Base-by-base conservation (phyloP, 2,329 filamentous ascomycete species). In the Arthroderma sp. region DNA sequence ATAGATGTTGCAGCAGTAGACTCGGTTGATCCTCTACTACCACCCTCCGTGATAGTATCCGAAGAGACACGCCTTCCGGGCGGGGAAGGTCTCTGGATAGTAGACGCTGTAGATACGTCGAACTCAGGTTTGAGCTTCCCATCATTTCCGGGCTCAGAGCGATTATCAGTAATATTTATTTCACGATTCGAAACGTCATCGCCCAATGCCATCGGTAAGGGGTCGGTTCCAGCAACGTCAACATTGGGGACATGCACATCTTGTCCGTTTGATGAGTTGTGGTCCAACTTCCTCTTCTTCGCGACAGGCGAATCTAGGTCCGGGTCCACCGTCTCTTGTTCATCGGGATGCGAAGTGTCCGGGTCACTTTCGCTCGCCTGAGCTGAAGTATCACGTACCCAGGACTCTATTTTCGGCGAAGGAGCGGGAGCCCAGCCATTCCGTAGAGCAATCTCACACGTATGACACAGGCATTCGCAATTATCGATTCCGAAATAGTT, bases 401-500 rank as follows among this genome's bases (percentile, higher is more conserved):
- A 43, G 34, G 8, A 34, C 6, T 43, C 37, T 27, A 43, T 34
- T 36, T 33, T 32, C 5, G 41, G 37, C 7, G 41, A 27, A 15
- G 52, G 50, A 11, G 50, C 48, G 2, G 65, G 61, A 1, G 77
- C 74, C 93, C 93, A 98, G 1, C 91, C 91, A 59, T 95, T 96
- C 43, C 74, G 72, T 46, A 77, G 67, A 3, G 72, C 68, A 22
- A 74, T 71, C 64, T 98, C 91, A 61, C 91, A 98, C 0, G 84
- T 91, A 53, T 75, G 74, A 61, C 91, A 98, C 1, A 98, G 69
- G 59, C 91, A 98, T 59, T 98, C 91, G 62, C 87, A 88, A 54
- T 98, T 98, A 60, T 88, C 79, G 38, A 86, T 81, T 2, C 91
- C 91, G 66, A 98, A 98, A 61, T 98, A 98, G 58, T 85, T 87